Base-by-base conservation (phyloP, 305 asterid genomes). In the Lippia alba region DNA sequence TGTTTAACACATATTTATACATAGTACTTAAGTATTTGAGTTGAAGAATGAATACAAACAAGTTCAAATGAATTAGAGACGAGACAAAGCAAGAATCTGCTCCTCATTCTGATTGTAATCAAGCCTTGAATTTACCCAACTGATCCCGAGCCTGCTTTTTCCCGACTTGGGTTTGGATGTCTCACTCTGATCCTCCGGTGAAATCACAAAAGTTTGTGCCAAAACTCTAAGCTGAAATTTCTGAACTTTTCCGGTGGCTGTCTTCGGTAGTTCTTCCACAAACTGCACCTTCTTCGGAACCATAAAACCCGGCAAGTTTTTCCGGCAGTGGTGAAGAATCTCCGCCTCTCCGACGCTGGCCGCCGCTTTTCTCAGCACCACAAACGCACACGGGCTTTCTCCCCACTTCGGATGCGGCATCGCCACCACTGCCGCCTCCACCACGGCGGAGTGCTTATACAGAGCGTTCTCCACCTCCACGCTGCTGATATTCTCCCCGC, bases 341-440 rank as follows among this genome's bases (percentile, higher is more conserved):
- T 89, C 91, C 36, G 70, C 80, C 81, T 79, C 86, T 4, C 56
- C 30, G 45, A 71, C 79, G 14, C 10, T 60, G 1, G 48, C 64
- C 7, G 34, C 64, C 7, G 34, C 6, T 4, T 67, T 74, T 9
- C 81, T 79, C 6, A 82, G 3, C 3, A 66, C 76, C 8, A 91
- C 84, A 32, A 91, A 91, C 0, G 97, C 96, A 33, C 97, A 91
- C 0, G 97, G 96, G 50, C 89, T 91, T 74, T 91, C 97, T 0
- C 97, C 97, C 97, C 97, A 91, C 66, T 12, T 82, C 0, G 90
- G 83, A 54, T 91, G 90, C 0, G 97, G 97, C 94, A 88, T 88
- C 30, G 96, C 96, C 77, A 91, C 97, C 71, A 88, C 97, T 4
- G 97, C 85, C 5, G 89, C 96, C 83, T 91, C 97, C 5, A 77